Evolutionary conservation across 805 yeast species (phyloP), one percentile per base, ranked within the genome.

Genomic region (Candida adriatica): DNA sequence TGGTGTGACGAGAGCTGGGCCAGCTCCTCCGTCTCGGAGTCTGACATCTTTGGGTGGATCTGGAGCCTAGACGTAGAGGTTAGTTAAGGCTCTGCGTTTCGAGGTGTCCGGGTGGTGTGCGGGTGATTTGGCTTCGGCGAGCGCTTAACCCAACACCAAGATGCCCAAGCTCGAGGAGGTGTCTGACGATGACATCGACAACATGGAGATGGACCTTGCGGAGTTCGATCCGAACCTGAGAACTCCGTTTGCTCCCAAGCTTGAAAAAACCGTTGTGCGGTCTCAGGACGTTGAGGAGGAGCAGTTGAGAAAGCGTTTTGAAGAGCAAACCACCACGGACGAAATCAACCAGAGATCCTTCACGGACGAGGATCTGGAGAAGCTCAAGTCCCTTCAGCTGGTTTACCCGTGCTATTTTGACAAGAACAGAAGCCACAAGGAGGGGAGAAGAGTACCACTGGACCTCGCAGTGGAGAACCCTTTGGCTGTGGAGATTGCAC

Each of bases 381-480:
- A 79, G 52, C 66, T 86, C 45, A 75, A 75, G 50, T 57, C 63
- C 31, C 74, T 87, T 66, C 90, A 83, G 55, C 54, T 83, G 26
- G 44, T 90, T 19, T 92, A 92, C 53, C 98, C 98, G 18, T 80
- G 95, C 49, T 90, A 92, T 61, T 92, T 90, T 56, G 97, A 90
- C 59, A 68, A 61, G 33, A 70, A 70, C 41, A 69, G 95, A 56
- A 65, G 87, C 4, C 83, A 77, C 46, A 66, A 68, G 32, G 75
- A 88, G 53, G 97, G 97, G 6, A 73, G 98, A 56, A 68, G 97
- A 41, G 90, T 87, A 18, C 65, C 79, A 8, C 43, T 51, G 13
- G 69, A 67, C n/a, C 51, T 65, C 23, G 90, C 95, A 2, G 94
- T 87, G 11, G 76, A 67, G 34, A 87, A 87, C 56, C 98, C 98